phyloP scores from a whole-genome alignment of 768 basidiomycete species.

The Lanmaoa pseudosensibilis region DNA sequence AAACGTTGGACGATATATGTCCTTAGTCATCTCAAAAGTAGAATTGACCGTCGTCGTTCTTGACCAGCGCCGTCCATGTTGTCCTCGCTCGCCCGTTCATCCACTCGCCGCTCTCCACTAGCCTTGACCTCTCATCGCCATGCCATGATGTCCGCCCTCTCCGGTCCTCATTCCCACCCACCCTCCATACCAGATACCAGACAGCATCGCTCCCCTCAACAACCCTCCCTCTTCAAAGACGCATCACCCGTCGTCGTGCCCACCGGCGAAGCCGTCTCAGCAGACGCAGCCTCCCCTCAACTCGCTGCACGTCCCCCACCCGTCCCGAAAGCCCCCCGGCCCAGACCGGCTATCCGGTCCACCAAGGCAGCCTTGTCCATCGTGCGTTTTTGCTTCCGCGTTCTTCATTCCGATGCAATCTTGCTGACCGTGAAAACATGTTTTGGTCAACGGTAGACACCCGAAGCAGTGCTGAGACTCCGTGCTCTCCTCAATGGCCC shows the following conservation, averaged over 20 bases:
- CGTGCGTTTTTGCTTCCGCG: conserved; percentile 40
- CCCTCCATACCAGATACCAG: conserved; percentile 20
- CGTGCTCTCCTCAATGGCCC: conserved; percentile 74
- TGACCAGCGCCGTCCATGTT: conserved; percentile 20
- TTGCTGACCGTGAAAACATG: neutral
- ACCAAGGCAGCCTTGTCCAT: conserved; percentile 78
- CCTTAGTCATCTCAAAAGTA: conserved; percentile 10
- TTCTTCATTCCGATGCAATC: neutral
- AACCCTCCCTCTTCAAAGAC: conserved; percentile 35
- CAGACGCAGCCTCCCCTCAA: conserved; percentile 69
- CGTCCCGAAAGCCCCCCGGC: conserved; percentile 60
- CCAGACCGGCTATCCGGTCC: conserved; percentile 63
- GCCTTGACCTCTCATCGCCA: conserved; percentile 38
- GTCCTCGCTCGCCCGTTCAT: conserved; percentile 18
- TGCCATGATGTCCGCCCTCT: conserved; percentile 69
- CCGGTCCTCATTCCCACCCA: conserved; percentile 29
- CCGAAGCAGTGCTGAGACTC: conserved; percentile 72
- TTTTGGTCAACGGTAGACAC: conserved; percentile 53
- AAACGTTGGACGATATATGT: conserved; percentile 1
- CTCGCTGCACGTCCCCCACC: conserved; percentile 72
- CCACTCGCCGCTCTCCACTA: neutral
- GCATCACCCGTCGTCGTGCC: conserved; percentile 56
- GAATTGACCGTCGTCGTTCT: neutral
- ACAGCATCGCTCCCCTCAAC: conserved; percentile 10
- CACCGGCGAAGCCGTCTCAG: conserved; percentile 44